A percentile compares a stretch with the other conserved stretches of the same genome.
Evolutionary conservation across 2,329 filamentous ascomycete species (phyloP).

Genomic region (Epichloe baconii): DNA sequence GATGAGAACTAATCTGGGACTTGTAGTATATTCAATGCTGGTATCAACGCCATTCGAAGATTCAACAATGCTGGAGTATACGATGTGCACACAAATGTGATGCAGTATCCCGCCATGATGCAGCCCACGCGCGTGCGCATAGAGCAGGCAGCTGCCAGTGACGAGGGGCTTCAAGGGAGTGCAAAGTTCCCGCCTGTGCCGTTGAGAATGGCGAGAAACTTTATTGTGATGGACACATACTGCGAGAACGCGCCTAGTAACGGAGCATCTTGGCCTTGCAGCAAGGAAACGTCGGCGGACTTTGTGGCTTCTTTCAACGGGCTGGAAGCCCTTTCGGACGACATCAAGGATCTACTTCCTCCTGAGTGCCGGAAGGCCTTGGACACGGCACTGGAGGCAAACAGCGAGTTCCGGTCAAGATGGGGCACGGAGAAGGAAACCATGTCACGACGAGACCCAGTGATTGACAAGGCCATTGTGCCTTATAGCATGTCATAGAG

Average conservation of each 20-base stretch:
- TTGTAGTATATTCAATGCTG: constrained; percentile 68
- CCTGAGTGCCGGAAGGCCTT: constrained; percentile 62
- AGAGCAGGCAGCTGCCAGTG: constrained; percentile 48
- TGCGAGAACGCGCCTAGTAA: constrained; percentile 38
- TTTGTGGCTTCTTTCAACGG: constrained; percentile 44
- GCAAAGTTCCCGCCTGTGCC: constrained; percentile 34
- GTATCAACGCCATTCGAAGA: constrained; percentile 54
- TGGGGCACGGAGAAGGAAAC: constrained; percentile 60
- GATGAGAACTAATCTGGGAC: neutral
- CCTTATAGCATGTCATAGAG: constrained; percentile 34
- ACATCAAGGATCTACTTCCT: constrained; percentile 53
- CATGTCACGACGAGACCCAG: constrained; percentile 35
- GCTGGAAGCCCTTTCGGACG: constrained; percentile 49
- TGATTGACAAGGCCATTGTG: constrained; percentile 52
- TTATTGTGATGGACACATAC: constrained; percentile 40
- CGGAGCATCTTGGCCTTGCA: constrained; percentile 31
- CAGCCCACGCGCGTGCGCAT: constrained; percentile 81
- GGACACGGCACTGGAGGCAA: constrained; percentile 48
- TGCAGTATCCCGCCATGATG: constrained; percentile 78
- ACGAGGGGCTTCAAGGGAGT: constrained; percentile 17
- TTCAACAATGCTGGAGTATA: constrained; percentile 67
- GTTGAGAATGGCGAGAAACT: constrained; percentile 39
- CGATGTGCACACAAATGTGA: constrained; percentile 83
- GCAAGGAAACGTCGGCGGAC: constrained; percentile 28
- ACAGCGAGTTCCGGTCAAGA: constrained; percentile 57